These are phyloP conservation scores for Henckelia pumila DNA, from an alignment of 257 asterid species.

Conservation along the genomic window DNA sequence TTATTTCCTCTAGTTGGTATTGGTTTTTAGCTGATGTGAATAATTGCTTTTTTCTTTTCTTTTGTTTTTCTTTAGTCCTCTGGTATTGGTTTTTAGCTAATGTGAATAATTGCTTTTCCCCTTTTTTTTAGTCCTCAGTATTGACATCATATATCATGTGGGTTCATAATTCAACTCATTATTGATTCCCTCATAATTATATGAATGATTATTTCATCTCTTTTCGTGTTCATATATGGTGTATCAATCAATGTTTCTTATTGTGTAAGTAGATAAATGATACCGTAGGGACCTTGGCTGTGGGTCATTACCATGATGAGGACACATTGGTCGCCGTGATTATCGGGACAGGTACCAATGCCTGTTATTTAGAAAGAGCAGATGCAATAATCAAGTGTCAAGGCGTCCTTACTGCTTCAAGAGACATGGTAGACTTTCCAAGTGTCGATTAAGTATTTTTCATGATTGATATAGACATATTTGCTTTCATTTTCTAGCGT, in stretches of 20 bases:
- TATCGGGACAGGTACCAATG: conserved; percentile 92
- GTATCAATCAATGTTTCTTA: neutral
- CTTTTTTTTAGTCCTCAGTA: neutral
- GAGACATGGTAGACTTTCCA: conserved; percentile 61
- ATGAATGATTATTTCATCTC: conserved; percentile 22
- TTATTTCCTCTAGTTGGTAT: neutral
- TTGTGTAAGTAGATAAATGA: conserved; percentile 62
- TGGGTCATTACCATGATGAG: conserved; percentile 73
- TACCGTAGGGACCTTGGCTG: conserved; percentile 83
- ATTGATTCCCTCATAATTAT: neutral
- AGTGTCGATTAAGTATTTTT: neutral
- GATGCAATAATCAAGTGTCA: conserved; percentile 86
- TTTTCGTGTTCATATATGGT: neutral
- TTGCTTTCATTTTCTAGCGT: neutral
- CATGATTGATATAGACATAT: conserved; percentile 6
- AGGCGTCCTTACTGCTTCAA: conserved; percentile 65
- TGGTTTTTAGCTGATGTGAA: neutral
- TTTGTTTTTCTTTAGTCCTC: no score
- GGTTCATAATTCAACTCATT: neutral
- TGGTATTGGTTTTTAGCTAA: neutral
- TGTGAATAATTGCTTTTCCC: neutral
- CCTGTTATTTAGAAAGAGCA: conserved; percentile 83
- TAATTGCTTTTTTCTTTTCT: neutral
- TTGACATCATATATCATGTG: neutral
- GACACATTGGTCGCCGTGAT: conserved; percentile 86